Evolutionary conservation across 1,284 basidiomycete genomes (phyloP).

Genomic region (Lentinula novae-zelandiae): DNA sequence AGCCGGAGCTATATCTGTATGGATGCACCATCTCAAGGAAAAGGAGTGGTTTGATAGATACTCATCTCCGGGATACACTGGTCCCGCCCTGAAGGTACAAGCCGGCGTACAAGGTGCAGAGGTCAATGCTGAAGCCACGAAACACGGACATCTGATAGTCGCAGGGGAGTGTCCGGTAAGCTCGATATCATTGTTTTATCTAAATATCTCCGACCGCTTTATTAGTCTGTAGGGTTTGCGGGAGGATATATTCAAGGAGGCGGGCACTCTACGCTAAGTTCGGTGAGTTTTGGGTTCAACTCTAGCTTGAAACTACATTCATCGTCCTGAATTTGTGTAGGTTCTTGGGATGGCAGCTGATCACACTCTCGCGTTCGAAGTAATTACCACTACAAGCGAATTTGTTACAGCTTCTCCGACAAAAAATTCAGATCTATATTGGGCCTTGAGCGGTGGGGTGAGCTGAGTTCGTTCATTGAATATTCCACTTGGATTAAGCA

Average conservation of each 20-base stretch:
- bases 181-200: background rate
- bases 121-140: slow-evolving; percentile 15
- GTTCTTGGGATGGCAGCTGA: slow-evolving; percentile 22
- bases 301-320: background rate
- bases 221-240: slow-evolving; percentile 22
- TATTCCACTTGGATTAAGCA: background rate
- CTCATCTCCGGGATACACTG: slow-evolving; percentile 12
- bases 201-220: no score
- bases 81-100: slow-evolving; percentile 17
- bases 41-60: slow-evolving; percentile 15
- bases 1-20: slow-evolving; percentile 17
- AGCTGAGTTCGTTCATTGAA: background rate
- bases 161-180: slow-evolving; percentile 24
- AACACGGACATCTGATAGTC: slow-evolving; percentile 17
- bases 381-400: slow-evolving; percentile 17
- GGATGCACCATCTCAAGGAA: slow-evolving; percentile 20
- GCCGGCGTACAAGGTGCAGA: slow-evolving; percentile 17
- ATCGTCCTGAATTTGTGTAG: background rate
- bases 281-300: background rate
- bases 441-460: slow-evolving; percentile 20
- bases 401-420: slow-evolving; percentile 18
- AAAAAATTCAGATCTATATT: slow-evolving; percentile 18
- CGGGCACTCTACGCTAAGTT: slow-evolving; percentile 16
- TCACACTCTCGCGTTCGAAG: slow-evolving; percentile 21
- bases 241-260: slow-evolving; percentile 27